These are phyloP conservation scores for Ciborinia camelliae DNA, from an alignment of 2,329 filamentous ascomycete species.

Conservation along the genomic window DNA sequence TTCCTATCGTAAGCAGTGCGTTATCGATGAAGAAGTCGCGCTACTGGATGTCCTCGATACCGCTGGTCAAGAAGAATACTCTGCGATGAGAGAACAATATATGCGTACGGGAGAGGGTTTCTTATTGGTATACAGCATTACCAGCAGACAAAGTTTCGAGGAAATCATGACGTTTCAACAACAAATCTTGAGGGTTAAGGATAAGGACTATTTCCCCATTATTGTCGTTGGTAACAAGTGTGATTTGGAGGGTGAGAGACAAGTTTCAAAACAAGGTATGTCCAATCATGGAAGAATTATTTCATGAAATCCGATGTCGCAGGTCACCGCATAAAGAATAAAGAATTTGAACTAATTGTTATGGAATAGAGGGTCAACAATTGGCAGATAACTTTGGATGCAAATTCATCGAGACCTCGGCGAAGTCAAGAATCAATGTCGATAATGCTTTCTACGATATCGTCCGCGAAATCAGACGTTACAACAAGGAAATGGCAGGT, in stretches of 20 bases:
- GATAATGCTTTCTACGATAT: conserved; percentile 99
- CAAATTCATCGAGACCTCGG: conserved; percentile 99
- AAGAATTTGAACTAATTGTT: background rate
- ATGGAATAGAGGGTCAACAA: conserved; percentile 73
- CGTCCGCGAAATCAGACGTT: conserved; percentile 94
- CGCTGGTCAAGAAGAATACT: conserved; percentile 98
- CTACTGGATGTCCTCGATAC: conserved; percentile 97
- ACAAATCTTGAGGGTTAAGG: conserved; percentile 97
- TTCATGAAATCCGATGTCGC: background rate
- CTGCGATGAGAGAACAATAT: conserved; percentile 98
- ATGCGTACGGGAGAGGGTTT: conserved; percentile 99
- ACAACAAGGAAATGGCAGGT: conserved; percentile 96
- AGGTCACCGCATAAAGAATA: too few relatives aligned
- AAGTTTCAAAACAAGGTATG: conserved; percentile 88
- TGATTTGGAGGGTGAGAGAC: conserved; percentile 89
- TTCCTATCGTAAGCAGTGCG: conserved; percentile 99
- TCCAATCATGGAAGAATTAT: conserved; percentile 23
- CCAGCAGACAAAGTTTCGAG: conserved; percentile 93
- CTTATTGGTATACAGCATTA: conserved; percentile 96
- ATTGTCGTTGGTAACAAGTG: conserved; percentile 99
- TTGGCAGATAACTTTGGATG: conserved; percentile 85
- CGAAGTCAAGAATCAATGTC: conserved; percentile 96
- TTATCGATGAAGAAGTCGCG: conserved; percentile 97
- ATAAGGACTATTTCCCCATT: conserved; percentile 99
- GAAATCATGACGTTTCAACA: conserved; percentile 99